Evolutionary conservation across 2,329 filamentous ascomycete species (phyloP).

Genomic region (Dactylellina drechsleri): DNA sequence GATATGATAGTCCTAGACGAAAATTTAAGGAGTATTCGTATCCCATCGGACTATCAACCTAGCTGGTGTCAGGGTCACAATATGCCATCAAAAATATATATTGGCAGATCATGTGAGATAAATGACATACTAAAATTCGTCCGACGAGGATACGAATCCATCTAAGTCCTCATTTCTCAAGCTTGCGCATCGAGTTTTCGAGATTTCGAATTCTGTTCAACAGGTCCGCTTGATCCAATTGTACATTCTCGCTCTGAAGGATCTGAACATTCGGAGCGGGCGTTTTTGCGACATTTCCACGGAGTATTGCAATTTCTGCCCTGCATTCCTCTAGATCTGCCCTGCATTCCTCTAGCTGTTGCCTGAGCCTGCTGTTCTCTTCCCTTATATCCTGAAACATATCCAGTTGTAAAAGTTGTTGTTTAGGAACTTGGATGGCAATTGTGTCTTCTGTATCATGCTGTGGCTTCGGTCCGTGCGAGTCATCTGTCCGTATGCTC

Average conservation of each 20-base stretch:
- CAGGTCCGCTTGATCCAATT: background rate
- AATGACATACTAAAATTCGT: background rate
- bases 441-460: background rate
- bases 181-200: background rate
- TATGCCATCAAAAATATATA: slow-evolving; percentile 2
- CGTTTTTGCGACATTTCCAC: no score
- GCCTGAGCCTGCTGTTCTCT: background rate
- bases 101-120: background rate
- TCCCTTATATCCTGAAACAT: background rate
- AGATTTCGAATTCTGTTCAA: background rate
- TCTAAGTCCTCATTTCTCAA: background rate
- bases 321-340: no score
- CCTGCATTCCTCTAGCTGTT: background rate
- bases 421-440: background rate
- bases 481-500: no score
- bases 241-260: background rate
- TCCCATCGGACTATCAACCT: background rate
- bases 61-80: background rate
- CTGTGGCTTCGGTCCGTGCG: no score
- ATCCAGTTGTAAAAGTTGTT: background rate
- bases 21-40: background rate
- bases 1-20: background rate
- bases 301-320: no score
- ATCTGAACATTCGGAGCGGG: no score
- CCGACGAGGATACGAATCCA: background rate